Conservation (phyloP, 2,329 filamentous ascomycete species). For the Dactylellina leptospora region DNA sequence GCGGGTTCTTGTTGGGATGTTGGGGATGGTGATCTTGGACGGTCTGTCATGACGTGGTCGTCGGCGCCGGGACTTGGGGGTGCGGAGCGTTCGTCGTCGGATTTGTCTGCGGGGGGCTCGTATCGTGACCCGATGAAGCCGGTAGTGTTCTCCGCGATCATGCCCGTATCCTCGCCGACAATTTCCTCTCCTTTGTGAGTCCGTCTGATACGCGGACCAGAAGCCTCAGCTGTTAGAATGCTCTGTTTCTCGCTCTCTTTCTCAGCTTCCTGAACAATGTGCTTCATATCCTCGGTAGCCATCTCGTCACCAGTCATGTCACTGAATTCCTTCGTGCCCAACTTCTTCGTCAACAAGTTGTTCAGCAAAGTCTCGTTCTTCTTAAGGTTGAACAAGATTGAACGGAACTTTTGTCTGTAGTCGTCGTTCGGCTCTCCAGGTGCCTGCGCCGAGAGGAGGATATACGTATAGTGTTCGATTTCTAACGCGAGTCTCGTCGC, state of each 20-base stretch:
- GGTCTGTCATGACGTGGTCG: slow-evolving; percentile 54
- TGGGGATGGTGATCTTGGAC: slow-evolving; percentile 46
- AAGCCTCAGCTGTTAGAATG: slow-evolving; percentile 78
- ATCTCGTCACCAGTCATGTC: slow-evolving; percentile 90
- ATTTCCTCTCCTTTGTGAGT: slow-evolving; percentile 97
- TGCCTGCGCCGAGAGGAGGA: slow-evolving; percentile 63
- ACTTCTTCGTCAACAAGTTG: slow-evolving; percentile 74
- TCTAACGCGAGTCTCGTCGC: slow-evolving; percentile 72
- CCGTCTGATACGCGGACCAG: slow-evolving; percentile 79
- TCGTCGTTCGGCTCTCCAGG: slow-evolving; percentile 66
- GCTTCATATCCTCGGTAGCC: slow-evolving; percentile 87
- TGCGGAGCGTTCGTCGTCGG: slow-evolving; percentile 59
- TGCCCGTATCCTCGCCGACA: slow-evolving; percentile 74
- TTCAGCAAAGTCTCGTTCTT: slow-evolving; percentile 81
- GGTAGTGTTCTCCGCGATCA: slow-evolving; percentile 64
- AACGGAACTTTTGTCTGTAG: slow-evolving; percentile 74
- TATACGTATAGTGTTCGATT: slow-evolving; percentile 76
- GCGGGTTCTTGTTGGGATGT: slow-evolving; percentile 54
- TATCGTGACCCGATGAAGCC: slow-evolving; percentile 60
- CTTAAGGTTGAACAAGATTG: slow-evolving; percentile 86
- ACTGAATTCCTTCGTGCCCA: slow-evolving; percentile 80
- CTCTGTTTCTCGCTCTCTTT: slow-evolving; percentile 82
- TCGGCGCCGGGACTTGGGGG: slow-evolving; percentile 58
- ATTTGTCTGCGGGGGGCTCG: slow-evolving; percentile 59
- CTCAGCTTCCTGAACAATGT: slow-evolving; percentile 77